A percentile compares a stretch with the other conserved stretches of the same genome.
Conservation (phyloP, 345 rosid species). For the Ceriops zippeliana region DNA sequence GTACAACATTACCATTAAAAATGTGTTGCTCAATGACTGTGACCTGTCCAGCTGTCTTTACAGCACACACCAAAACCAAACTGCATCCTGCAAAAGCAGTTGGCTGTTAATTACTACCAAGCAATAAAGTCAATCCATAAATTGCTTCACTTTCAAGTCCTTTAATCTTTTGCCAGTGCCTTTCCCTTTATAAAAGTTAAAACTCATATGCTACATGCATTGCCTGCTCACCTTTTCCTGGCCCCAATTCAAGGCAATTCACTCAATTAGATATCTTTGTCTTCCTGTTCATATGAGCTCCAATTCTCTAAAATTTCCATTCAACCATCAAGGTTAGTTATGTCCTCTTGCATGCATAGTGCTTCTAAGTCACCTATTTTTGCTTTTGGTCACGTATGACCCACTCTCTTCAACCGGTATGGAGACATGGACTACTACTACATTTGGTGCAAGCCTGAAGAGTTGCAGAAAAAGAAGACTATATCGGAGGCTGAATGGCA, state of each 20-base stretch:
- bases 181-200: no score
- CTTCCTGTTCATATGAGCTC: not conserved
- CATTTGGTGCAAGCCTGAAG: not conserved
- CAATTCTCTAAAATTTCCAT: not conserved
- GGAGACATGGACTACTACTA: not conserved
- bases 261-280: not conserved
- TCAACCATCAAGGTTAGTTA: no score
- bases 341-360: not conserved
- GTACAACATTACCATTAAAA: not conserved
- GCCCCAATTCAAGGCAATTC: not conserved
- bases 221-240: not conserved
- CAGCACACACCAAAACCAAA: constrained; percentile 1
- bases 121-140: not conserved
- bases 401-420: not conserved
- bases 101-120: not conserved
- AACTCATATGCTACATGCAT: not conserved
- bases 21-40: no score
- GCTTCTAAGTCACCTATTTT: not conserved
- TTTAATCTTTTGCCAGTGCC: not conserved
- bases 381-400: not conserved
- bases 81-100: not conserved
- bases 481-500: constrained; percentile 9
- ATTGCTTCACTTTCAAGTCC: not conserved
- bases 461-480: constrained; percentile 1
- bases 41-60: not conserved